A percentile compares a stretch with the other conserved stretches of the same genome.
Conservation (phyloP, 129 eudicot genomes). For the Cynara cardunculus region DNA sequence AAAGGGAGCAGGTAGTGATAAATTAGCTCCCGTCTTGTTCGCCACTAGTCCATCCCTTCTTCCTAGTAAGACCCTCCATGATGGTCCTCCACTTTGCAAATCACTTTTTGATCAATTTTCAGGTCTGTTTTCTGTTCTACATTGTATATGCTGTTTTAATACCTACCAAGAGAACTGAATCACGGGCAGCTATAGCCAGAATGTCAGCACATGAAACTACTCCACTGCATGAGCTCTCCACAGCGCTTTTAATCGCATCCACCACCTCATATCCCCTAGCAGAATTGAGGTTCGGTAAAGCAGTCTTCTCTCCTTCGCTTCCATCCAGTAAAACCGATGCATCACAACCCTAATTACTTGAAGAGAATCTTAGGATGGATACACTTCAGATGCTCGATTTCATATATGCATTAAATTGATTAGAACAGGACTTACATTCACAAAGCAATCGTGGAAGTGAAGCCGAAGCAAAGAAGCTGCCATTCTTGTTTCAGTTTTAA, state of each 20-base stretch:
- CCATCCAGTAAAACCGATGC: conserved; percentile 78
- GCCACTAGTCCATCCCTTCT: conserved; percentile 58
- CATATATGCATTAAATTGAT: not conserved
- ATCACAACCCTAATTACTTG: conserved; percentile 63
- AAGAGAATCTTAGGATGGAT: not conserved
- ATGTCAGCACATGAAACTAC: conserved; percentile 85
- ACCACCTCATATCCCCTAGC: conserved; percentile 75
- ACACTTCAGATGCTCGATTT: not conserved
- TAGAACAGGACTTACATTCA: conserved; percentile 38
- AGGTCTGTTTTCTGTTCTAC: not conserved
- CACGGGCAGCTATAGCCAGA: conserved; percentile 71
- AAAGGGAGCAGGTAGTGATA: conserved; percentile 53
- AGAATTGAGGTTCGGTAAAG: conserved; percentile 56
- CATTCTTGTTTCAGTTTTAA: conserved; percentile 38
- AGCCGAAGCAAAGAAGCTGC: conserved; percentile 56
- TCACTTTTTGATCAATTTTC: not conserved
- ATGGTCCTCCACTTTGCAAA: conserved; percentile 65
- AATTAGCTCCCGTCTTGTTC: conserved; percentile 52
- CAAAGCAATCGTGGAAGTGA: conserved; percentile 66
- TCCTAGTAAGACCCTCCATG: conserved; percentile 47
- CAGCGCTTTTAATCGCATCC: conserved; percentile 59
- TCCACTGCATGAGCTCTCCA: conserved; percentile 67
- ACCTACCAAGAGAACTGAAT: conserved; percentile 65
- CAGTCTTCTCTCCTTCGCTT: conserved; percentile 62
- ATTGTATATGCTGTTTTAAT: not conserved